These are phyloP conservation scores for Epichloe gansuensis DNA, from an alignment of 2,329 filamentous ascomycete genomes.

Conservation along the genomic window DNA sequence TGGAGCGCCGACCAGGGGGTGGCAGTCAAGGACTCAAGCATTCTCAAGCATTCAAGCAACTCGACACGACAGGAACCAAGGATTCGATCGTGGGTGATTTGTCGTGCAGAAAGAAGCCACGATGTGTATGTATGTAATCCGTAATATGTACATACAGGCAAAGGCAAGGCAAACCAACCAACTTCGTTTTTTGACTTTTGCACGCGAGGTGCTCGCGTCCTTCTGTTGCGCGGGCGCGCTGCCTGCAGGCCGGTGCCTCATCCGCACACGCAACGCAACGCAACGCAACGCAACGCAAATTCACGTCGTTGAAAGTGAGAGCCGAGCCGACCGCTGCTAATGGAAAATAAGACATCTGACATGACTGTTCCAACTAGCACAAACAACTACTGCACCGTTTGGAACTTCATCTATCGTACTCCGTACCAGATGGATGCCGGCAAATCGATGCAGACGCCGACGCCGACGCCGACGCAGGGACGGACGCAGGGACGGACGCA, in stretches of 20 bases:
- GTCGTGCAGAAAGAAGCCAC: neutral
- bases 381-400: neutral
- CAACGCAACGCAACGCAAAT: too few species aligned
- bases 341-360: neutral
- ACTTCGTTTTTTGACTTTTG: neutral
- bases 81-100: neutral
- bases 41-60: neutral
- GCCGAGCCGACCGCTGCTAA: neutral
- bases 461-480: neutral
- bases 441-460: neutral
- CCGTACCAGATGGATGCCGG: neutral
- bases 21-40: slow-evolving; percentile 1
- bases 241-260: too few species aligned
- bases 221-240: neutral
- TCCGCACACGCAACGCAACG: too few species aligned
- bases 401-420: neutral
- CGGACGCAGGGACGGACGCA: neutral
- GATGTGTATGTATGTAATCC: neutral
- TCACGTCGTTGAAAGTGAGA: neutral
- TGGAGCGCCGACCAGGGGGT: slow-evolving; percentile 11
- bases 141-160: neutral
- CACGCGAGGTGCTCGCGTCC: neutral
- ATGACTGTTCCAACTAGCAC: neutral
- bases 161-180: neutral
- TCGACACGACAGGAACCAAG: neutral